Evolutionary conservation across 305 asterid species (phyloP).

Genomic region (Andrographis paniculata): DNA sequence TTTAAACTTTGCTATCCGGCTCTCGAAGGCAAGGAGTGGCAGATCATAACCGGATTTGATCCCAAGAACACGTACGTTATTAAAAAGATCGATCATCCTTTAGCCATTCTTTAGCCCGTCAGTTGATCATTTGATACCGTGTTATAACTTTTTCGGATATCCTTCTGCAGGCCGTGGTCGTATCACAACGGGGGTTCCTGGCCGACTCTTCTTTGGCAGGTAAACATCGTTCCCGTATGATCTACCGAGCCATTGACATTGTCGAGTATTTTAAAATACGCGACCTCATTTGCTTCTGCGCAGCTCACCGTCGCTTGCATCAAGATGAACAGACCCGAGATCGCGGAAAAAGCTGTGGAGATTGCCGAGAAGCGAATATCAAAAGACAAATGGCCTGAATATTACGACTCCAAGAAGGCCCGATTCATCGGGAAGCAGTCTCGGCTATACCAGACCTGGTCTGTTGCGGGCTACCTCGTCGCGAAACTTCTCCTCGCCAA

Average conservation of each 20-base stretch:
- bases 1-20: slow-evolving; percentile 92
- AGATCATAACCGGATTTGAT: slow-evolving; percentile 83
- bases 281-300: neutral
- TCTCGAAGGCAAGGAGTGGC: slow-evolving; percentile 86
- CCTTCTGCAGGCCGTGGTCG: slow-evolving; percentile 89
- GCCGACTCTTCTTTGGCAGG: slow-evolving; percentile 99
- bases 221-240: slow-evolving; percentile 11
- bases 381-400: slow-evolving; percentile 85
- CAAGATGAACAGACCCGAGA: slow-evolving; percentile 79
- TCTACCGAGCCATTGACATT: no score
- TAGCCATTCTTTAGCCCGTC: no score
- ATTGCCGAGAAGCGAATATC: slow-evolving; percentile 62
- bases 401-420: slow-evolving; percentile 81
- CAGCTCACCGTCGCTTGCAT: slow-evolving; percentile 91
- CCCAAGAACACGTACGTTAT: slow-evolving; percentile 80
- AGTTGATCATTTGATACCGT: no score
- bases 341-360: slow-evolving; percentile 76
- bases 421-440: slow-evolving; percentile 90
- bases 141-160: no score
- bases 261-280: no score
- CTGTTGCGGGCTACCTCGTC: slow-evolving; percentile 84
- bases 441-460: slow-evolving; percentile 84
- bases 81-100: slow-evolving; percentile 15
- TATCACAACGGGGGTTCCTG: slow-evolving; percentile 97
- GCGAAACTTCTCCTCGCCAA: slow-evolving; percentile 68